Conservation (phyloP, 2,329 filamentous ascomycete genomes). For the Colletotrichum falcatum region DNA sequence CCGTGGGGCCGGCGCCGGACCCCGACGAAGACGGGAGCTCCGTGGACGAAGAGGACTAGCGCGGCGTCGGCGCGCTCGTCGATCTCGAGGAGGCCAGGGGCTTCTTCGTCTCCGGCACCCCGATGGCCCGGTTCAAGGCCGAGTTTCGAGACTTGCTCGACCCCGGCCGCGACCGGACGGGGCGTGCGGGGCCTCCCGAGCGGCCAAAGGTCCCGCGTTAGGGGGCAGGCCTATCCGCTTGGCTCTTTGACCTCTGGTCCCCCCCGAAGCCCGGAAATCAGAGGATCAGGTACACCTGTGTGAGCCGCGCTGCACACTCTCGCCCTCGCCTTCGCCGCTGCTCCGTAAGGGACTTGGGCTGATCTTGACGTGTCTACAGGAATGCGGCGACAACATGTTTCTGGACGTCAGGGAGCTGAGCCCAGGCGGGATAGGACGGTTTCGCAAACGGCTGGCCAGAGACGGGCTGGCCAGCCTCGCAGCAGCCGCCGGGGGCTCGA, state of each 20-base stretch:
- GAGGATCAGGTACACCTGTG: slow-evolving; percentile 9
- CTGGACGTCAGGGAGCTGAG: too few relatives aligned
- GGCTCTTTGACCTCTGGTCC: background rate
- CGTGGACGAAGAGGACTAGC: background rate
- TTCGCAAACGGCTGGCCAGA: too few relatives aligned
- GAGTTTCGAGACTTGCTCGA: background rate
- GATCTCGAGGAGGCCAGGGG: background rate
- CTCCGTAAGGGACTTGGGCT: background rate
- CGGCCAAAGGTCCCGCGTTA: background rate
- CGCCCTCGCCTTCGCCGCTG: too few relatives aligned
- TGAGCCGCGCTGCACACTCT: background rate
- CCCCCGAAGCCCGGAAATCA: background rate
- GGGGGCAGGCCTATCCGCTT: background rate
- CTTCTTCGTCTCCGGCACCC: background rate
- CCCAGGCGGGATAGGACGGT: too few relatives aligned
- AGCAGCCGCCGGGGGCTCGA: too few relatives aligned
- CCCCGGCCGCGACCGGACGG: background rate
- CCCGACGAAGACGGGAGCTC: background rate
- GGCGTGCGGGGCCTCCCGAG: fast-evolving
- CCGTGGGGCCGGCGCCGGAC: background rate
- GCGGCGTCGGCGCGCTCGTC: fast-evolving
- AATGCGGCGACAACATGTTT: too few relatives aligned
- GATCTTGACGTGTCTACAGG: background rate
- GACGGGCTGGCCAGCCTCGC: too few relatives aligned
- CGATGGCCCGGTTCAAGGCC: background rate